Conservation (phyloP, 352 stramenopile genomes). For the Pythium rishiriense region DNA sequence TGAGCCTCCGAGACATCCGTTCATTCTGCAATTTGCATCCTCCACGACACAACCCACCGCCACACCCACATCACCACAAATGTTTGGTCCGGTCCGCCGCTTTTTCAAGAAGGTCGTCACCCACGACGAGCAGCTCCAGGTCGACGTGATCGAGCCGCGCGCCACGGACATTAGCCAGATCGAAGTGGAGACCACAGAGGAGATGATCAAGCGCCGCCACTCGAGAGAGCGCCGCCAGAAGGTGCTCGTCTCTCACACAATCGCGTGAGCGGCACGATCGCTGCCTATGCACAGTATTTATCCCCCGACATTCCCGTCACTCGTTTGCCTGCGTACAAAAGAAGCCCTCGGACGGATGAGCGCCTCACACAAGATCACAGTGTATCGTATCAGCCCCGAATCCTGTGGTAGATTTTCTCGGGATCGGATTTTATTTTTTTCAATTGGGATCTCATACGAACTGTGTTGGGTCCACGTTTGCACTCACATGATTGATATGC, state of each 20-base stretch:
- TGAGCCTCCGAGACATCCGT: neutral
- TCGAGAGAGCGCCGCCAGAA: constrained; percentile 21
- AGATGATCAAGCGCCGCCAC: constrained; percentile 16
- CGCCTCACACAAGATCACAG: neutral
- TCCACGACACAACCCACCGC: neutral
- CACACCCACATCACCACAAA: constrained; percentile 1
- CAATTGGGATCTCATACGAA: no score
- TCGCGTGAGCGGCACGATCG: neutral
- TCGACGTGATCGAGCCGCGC: constrained; percentile 17
- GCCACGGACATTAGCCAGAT: constrained; percentile 23
- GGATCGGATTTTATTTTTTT: no score
- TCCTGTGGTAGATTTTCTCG: no score
- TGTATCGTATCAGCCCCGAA: neutral
- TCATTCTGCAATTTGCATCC: constrained; percentile 13
- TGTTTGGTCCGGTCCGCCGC: constrained; percentile 20
- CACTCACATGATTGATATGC: no score
- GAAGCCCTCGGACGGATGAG: neutral
- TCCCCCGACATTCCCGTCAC: neutral
- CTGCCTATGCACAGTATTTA: neutral
- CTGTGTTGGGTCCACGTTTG: no score
- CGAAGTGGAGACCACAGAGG: constrained; percentile 11
- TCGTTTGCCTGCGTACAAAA: neutral
- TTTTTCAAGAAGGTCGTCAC: constrained; percentile 15
- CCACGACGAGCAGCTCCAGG: constrained; percentile 20
- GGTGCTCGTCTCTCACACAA: neutral